Conservation (phyloP, 2,329 filamentous ascomycete species). For the Aspergillus aculeatus region DNA sequence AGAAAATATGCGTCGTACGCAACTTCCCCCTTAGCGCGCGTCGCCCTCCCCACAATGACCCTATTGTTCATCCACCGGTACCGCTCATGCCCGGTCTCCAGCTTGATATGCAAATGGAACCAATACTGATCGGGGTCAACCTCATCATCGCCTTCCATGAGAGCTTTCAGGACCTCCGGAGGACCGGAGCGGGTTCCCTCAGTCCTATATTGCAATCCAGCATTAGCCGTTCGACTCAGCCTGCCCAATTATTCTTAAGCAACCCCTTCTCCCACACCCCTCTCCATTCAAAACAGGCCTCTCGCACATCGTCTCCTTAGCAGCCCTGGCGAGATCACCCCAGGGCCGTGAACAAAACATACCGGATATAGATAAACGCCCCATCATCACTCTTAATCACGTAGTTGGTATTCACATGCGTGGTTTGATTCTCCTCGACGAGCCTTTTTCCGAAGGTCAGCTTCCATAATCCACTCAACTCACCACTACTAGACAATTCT, state of each 20-base stretch:
- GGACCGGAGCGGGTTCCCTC: slow-evolving; percentile 29
- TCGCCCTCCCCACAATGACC: slow-evolving; percentile 27
- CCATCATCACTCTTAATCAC: slow-evolving; percentile 30
- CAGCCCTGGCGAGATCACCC: not conserved
- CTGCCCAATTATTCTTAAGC: too few species aligned
- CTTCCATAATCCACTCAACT: not conserved
- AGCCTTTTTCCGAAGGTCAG: slow-evolving; percentile 17
- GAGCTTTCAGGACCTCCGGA: slow-evolving; percentile 24
- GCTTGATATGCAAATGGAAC: slow-evolving; percentile 29
- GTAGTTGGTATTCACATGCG: slow-evolving; percentile 29
- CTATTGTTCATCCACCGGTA: slow-evolving; percentile 30
- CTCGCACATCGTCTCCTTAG: not conserved
- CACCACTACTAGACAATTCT: not conserved
- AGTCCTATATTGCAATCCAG: slow-evolving; percentile 14
- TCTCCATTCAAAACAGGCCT: not conserved
- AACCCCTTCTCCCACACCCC: not conserved
- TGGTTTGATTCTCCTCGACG: slow-evolving; percentile 28
- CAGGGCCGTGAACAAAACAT: not conserved
- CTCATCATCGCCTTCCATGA: slow-evolving; percentile 25
- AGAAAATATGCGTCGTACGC: slow-evolving; percentile 30
- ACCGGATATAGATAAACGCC: slow-evolving; percentile 27
- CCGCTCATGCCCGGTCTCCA: slow-evolving; percentile 27
- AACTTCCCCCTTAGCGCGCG: slow-evolving; percentile 25
- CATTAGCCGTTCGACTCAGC: too few species aligned
- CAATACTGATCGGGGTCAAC: slow-evolving; percentile 27